Evolutionary conservation across 2,329 filamentous ascomycete species (phyloP).

Genomic region (Cryphonectria carpinicola): DNA sequence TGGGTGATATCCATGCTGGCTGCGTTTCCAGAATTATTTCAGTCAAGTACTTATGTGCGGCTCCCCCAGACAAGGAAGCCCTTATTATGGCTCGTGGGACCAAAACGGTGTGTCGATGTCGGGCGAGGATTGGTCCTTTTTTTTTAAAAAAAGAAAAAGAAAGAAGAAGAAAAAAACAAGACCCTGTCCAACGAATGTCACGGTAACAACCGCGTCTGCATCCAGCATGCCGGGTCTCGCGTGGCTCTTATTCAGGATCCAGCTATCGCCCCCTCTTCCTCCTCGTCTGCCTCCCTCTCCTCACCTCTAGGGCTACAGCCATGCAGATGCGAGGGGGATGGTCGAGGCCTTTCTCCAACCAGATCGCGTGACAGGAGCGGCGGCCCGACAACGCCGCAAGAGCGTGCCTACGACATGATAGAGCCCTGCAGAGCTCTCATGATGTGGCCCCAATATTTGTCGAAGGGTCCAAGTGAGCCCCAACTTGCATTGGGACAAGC

Average conservation of each 20-base stretch:
- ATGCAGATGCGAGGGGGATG: not conserved
- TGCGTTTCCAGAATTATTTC: not conserved
- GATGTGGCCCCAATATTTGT: not conserved
- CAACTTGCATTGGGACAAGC: not conserved
- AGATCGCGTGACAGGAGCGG: constrained; percentile 17
- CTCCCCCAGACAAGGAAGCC: not conserved
- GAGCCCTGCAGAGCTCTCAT: constrained; percentile 13
- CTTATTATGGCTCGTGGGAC: not conserved
- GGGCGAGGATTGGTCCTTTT: not conserved
- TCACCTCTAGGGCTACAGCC: not conserved
- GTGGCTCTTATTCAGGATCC: constrained; percentile 20
- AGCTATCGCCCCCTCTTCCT: constrained; percentile 1
- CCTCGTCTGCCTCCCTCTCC: not conserved
- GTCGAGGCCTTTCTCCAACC: constrained; percentile 5
- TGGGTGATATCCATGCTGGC: constrained; percentile 25
- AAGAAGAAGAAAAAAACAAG: not conserved
- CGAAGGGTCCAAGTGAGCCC: not conserved
- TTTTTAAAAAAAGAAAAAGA: not conserved
- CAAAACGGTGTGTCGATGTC: not conserved
- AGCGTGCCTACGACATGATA: not conserved
- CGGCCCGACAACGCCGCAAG: constrained; percentile 26
- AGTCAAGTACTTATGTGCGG: not conserved
- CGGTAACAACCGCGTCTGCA: constrained; percentile 17
- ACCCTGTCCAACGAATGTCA: constrained; percentile 12
- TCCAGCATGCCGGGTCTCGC: constrained; percentile 7